A percentile compares a stretch with the other conserved stretches of the same genome.
phyloP scores from a whole-genome alignment of 768 basidiomycete genomes.

The Rhodosporidiobolus sp. region DNA sequence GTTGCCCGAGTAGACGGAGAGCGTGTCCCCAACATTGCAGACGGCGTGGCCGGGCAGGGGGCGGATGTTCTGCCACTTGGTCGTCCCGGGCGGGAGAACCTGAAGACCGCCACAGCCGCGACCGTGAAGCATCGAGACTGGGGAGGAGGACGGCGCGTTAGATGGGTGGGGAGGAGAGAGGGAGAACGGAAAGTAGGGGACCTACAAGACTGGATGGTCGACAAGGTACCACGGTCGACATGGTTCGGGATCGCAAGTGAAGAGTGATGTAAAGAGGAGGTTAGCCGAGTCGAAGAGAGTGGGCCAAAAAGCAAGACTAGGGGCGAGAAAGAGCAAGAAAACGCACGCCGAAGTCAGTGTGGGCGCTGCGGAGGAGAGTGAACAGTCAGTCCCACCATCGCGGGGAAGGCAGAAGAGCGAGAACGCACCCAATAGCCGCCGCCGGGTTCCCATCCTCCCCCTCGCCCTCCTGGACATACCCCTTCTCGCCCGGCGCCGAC shows the following conservation, averaged over 20 bases:
- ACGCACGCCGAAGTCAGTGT: slow-evolving; percentile 20
- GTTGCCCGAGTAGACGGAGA: slow-evolving; percentile 32
- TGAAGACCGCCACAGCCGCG: slow-evolving; percentile 39
- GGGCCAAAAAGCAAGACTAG: too few relatives aligned
- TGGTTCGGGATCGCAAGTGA: too few relatives aligned
- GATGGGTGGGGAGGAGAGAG: too few relatives aligned
- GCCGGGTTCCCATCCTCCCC: slow-evolving; percentile 45
- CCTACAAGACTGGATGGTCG: not conserved
- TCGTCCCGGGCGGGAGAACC: slow-evolving; percentile 33
- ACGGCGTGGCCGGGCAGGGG: slow-evolving; percentile 27
- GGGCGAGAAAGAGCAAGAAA: too few relatives aligned
- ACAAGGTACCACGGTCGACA: too few relatives aligned
- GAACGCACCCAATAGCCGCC: slow-evolving; percentile 5
- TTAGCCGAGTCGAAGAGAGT: not conserved
- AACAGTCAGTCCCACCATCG: too few relatives aligned
- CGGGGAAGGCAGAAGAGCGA: too few relatives aligned
- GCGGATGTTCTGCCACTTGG: slow-evolving; percentile 36
- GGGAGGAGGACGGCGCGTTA: too few relatives aligned
- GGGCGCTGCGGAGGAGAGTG: not conserved
- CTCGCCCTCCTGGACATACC: slow-evolving; percentile 27
- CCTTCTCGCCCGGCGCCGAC: slow-evolving; percentile 45
- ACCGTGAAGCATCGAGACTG: slow-evolving; percentile 38
- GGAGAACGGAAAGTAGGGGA: too few relatives aligned
- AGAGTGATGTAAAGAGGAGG: not conserved
- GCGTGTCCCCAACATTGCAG: slow-evolving; percentile 34